A percentile compares a stretch with the other conserved stretches of the same genome.
Evolutionary conservation across 2,329 filamentous ascomycete genomes (phyloP).

Genomic region (Tolypocladium cylindrosporum): DNA sequence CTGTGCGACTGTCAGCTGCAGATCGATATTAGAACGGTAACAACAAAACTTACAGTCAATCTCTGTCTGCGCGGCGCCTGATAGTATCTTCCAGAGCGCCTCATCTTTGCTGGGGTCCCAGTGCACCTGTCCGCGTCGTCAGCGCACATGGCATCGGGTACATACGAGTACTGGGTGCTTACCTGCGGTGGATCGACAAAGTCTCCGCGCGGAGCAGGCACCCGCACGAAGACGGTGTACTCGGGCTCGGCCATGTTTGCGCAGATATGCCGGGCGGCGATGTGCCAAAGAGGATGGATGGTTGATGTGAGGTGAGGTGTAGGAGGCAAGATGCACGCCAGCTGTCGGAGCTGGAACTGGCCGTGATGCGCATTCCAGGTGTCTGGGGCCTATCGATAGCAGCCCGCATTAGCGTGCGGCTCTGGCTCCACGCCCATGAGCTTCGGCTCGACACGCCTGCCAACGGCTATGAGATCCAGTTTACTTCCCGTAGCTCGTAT

Average conservation of each 20-base stretch:
- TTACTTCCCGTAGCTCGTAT: too few species aligned
- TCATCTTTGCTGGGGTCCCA: conserved; percentile 87
- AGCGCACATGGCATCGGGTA: neutral
- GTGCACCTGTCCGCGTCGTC: conserved; percentile 49
- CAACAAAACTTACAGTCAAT: conserved; percentile 63
- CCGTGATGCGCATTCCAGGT: neutral
- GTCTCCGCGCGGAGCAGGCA: conserved; percentile 79
- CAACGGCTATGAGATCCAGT: too few species aligned
- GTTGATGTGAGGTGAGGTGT: neutral
- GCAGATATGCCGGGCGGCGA: neutral
- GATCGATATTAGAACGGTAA: neutral
- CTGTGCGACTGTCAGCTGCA: conserved; percentile 30
- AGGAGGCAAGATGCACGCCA: neutral
- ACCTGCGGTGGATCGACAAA: conserved; percentile 88
- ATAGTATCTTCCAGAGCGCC: conserved; percentile 81
- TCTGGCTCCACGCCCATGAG: neutral
- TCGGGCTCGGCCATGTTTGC: conserved; percentile 38
- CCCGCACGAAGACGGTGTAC: conserved; percentile 72
- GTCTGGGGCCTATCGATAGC: conserved; percentile 1
- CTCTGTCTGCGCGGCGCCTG: conserved; percentile 69
- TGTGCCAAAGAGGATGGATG: neutral
- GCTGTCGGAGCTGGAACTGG: neutral
- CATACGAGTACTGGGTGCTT: conserved; percentile 19
- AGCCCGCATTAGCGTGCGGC: conserved; percentile 2
- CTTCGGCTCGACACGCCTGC: neutral